phyloP scores from a whole-genome alignment of 2,329 filamentous ascomycete species.

The Aspergillus amoenus region DNA sequence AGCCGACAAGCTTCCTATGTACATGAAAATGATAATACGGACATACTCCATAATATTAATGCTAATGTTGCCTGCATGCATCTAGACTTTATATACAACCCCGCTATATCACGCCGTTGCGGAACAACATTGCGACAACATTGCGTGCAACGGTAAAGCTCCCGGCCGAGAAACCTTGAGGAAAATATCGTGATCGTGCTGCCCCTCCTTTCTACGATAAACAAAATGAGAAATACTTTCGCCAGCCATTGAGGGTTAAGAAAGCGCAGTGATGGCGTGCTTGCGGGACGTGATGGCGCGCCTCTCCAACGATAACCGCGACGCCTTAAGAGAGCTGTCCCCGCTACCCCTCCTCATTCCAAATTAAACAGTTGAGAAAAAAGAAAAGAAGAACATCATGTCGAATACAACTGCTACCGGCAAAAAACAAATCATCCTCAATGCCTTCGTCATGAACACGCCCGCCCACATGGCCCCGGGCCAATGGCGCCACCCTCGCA shows the following conservation, averaged over 20 bases:
- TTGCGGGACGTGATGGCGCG: not conserved
- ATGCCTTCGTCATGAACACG: conserved; percentile 50
- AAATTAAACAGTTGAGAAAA: not conserved
- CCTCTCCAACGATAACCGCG: not conserved
- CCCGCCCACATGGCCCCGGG: conserved; percentile 50
- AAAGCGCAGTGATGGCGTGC: not conserved
- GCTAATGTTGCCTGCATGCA: not conserved
- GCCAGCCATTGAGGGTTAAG: too few species aligned
- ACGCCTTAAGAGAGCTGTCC: too few species aligned
- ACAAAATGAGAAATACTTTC: too few species aligned
- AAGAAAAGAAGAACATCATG: not conserved
- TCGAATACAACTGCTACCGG: not conserved
- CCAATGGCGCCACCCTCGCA: conserved; percentile 35
- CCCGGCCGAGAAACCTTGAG: not conserved
- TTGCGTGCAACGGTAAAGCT: not conserved
- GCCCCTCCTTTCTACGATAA: not conserved
- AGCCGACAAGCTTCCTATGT: too few species aligned
- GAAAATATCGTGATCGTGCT: not conserved
- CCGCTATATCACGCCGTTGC: not conserved
- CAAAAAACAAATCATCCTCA: conserved; percentile 45
- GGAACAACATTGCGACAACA: not conserved
- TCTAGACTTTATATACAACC: not conserved
- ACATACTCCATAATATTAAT: not conserved
- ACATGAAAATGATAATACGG: too few species aligned
- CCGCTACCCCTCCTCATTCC: too few species aligned